phyloP scores from a whole-genome alignment of 768 basidiomycete genomes.

The Boletus sensibilis region DNA sequence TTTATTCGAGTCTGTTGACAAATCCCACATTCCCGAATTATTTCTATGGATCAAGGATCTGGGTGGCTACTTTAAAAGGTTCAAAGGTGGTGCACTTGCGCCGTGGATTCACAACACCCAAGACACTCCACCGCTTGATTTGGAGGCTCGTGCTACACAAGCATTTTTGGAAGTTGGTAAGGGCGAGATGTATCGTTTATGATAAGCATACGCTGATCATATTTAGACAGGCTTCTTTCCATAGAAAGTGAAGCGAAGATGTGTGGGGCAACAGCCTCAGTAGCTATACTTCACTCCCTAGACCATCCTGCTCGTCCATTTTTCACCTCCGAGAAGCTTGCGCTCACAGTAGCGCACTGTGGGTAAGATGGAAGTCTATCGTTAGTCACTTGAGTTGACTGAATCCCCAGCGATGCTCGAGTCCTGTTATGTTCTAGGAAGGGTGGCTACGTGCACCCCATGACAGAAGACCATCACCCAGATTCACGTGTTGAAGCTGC shows the following conservation, averaged over 20 bases:
- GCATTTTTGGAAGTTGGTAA: conserved; percentile 79
- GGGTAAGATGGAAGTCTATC: conserved; percentile 52
- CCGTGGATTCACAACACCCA: conserved; percentile 54
- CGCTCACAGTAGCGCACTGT: conserved; percentile 88
- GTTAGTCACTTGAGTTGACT: conserved; percentile 9
- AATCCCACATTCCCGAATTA: conserved; percentile 69
- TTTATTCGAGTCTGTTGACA: conserved; percentile 76
- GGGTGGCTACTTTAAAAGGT: conserved; percentile 91
- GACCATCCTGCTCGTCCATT: conserved; percentile 80
- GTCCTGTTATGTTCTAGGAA: conserved; percentile 77
- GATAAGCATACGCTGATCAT: conserved; percentile 5
- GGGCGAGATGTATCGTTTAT: conserved; percentile 1
- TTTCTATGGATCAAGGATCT: conserved; percentile 74
- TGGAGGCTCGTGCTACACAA: conserved; percentile 83
- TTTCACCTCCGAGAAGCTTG: conserved; percentile 71
- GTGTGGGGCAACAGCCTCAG: conserved; percentile 89
- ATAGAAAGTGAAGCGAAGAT: conserved; percentile 64
- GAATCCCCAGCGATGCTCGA: conserved; percentile 71
- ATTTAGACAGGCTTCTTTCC: conserved; percentile 68
- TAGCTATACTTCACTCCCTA: conserved; percentile 87
- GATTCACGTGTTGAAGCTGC: conserved; percentile 85
- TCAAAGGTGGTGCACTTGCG: conserved; percentile 72
- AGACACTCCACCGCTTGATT: conserved; percentile 48
- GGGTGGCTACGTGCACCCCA: conserved; percentile 70
- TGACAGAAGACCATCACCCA: conserved; percentile 97